A percentile compares a stretch with the other conserved stretches of the same genome.
Evolutionary conservation across 441 rosid genomes (phyloP).

Genomic region (Eruca vesicaria): DNA sequence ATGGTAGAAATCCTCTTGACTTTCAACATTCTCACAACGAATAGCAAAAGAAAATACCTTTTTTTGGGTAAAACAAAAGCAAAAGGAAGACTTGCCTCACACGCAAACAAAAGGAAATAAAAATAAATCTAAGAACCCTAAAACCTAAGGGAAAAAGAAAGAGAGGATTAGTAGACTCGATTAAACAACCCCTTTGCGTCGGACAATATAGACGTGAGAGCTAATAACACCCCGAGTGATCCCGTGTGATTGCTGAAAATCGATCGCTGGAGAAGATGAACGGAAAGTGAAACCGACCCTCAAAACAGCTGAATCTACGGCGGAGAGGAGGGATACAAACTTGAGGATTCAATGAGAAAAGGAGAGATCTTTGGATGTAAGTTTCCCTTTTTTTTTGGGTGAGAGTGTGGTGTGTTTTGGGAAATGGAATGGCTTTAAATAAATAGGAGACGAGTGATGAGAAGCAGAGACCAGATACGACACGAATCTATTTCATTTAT

Average conservation of each 20-base stretch:
- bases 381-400: neutral
- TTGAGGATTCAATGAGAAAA: neutral
- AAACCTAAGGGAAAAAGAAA: slow-evolving; percentile 25
- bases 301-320: slow-evolving; percentile 22
- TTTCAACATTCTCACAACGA: slow-evolving; percentile 45
- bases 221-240: slow-evolving; percentile 2
- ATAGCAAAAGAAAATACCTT: neutral
- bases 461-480: slow-evolving; percentile 1
- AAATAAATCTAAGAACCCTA: neutral
- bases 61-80: too few species aligned
- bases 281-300: slow-evolving; percentile 10
- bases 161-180: slow-evolving; percentile 61
- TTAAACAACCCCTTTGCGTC: slow-evolving; percentile 84
- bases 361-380: slow-evolving; percentile 1
- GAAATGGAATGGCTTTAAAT: slow-evolving; percentile 29
- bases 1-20: slow-evolving; percentile 94
- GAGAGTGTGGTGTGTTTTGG: slow-evolving; percentile 13
- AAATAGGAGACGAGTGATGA: slow-evolving; percentile 34
- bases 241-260: slow-evolving; percentile 79
- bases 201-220: slow-evolving; percentile 69
- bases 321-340: neutral
- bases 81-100: neutral
- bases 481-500: neutral
- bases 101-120: neutral
- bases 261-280: slow-evolving; percentile 16